Conservation (phyloP, 306 rosid species). For the Cucurbita argyrosperma region DNA sequence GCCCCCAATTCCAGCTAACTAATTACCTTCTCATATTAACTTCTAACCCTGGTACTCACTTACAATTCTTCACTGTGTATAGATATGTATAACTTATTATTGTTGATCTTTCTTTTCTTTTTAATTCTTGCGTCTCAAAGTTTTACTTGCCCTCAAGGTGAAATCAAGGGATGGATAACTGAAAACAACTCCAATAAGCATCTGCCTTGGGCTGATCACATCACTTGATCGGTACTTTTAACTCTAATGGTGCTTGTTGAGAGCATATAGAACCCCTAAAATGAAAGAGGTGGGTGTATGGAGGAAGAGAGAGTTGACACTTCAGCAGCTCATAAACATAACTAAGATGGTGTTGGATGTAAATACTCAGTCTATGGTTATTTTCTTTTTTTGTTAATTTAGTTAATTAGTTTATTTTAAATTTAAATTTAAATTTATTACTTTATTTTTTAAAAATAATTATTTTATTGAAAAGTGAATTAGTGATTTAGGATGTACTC, state of each 20-base stretch:
- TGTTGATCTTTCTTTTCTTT: background rate
- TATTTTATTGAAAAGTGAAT: background rate
- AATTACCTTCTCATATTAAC: background rate
- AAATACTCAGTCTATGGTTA: background rate
- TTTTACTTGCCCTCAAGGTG: background rate
- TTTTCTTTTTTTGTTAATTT: too few species aligned
- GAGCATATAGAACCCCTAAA: background rate
- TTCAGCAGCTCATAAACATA: background rate
- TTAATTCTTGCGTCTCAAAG: background rate
- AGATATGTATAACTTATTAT: background rate
- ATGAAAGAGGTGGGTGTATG: background rate
- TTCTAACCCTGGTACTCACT: background rate
- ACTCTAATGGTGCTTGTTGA: background rate
- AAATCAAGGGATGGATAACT: background rate
- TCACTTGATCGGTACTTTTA: background rate
- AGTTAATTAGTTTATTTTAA: background rate
- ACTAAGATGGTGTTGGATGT: background rate
- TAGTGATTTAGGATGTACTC: background rate
- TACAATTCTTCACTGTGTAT: background rate
- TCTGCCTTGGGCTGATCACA: background rate
- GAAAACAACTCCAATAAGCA: background rate
- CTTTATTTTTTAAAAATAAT: background rate
- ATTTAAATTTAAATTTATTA: background rate
- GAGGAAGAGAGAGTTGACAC: background rate
- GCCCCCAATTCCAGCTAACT: background rate